phyloP scores from a whole-genome alignment of 192 early-diverging fungal genomes.

The Fimicolochytrium jonesii region DNA sequence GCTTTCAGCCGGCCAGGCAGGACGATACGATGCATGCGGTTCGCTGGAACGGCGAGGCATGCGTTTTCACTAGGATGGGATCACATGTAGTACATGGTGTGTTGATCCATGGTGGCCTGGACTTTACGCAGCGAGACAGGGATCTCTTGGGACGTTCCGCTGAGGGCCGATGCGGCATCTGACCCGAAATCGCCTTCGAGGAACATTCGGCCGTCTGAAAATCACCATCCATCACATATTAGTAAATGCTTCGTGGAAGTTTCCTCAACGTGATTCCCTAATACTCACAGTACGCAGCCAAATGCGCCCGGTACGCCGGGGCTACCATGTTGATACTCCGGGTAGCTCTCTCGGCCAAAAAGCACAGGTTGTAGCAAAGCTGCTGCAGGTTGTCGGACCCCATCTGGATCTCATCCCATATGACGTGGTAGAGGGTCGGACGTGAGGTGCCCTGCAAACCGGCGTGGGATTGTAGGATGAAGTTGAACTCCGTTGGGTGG shows the following conservation, averaged over 20 bases:
- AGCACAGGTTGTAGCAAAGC: conserved; percentile 82
- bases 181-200: conserved; percentile 24
- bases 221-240: neutral
- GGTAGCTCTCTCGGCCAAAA: conserved; percentile 71
- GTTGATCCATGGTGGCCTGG: conserved; percentile 17
- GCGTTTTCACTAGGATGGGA: no score
- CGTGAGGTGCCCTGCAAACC: conserved; percentile 89
- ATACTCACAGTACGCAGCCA: conserved; percentile 64
- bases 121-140: conserved; percentile 10
- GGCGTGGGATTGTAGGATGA: conserved; percentile 79
- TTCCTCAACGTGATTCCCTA: neutral
- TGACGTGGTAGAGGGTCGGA: conserved; percentile 81
- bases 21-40: no score
- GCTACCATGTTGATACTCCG: conserved; percentile 81
- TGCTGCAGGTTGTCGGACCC: conserved; percentile 73
- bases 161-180: conserved; percentile 9
- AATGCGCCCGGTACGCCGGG: conserved; percentile 85
- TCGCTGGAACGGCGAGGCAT: no score
- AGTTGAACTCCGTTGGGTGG: conserved; percentile 82
- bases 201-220: conserved; percentile 33
- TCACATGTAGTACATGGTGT: conserved; percentile 37
- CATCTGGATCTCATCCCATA: conserved; percentile 82
- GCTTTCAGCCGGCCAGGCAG: no score
- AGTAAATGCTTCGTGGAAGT: no score
- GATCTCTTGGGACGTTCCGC: conserved; percentile 11